Evolutionary conservation across 176 grass and related monocot genomes (phyloP).

Genomic region (Leersia perrieri): DNA sequence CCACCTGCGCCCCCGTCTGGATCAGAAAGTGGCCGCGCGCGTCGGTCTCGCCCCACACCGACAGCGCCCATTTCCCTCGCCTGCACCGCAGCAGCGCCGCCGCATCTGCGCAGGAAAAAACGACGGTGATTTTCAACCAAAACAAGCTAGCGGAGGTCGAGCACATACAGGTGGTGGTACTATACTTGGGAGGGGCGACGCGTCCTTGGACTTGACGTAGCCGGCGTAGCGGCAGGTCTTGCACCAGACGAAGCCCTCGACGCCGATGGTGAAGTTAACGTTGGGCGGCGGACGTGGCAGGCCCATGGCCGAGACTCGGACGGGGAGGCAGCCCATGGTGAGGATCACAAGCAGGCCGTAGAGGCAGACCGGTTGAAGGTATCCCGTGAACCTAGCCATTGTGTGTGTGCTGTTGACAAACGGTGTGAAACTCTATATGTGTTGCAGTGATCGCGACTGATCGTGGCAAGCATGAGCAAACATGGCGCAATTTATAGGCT

Average conservation of each 20-base stretch:
- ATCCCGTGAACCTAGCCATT: constrained; percentile 22
- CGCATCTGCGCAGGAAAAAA: constrained; percentile 33
- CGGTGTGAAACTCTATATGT: background rate
- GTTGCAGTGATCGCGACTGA: background rate
- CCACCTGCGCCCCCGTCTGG: constrained; percentile 47
- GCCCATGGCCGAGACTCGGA: constrained; percentile 17
- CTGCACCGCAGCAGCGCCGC: constrained; percentile 50
- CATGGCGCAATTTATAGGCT: constrained; percentile 26
- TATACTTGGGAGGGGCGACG: constrained; percentile 33
- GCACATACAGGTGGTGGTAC: background rate
- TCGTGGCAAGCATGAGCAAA: background rate
- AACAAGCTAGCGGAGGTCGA: background rate
- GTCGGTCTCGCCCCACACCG: constrained; percentile 34
- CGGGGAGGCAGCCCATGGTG: constrained; percentile 9
- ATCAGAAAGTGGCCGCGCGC: constrained; percentile 55
- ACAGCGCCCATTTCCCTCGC: constrained; percentile 22
- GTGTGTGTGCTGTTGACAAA: background rate
- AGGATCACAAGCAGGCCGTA: background rate
- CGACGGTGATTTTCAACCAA: background rate
- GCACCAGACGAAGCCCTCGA: constrained; percentile 48
- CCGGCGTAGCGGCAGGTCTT: constrained; percentile 31
- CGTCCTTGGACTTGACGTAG: constrained; percentile 27
- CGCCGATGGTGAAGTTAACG: constrained; percentile 47
- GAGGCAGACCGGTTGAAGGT: constrained; percentile 2
- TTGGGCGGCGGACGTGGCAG: constrained; percentile 23